These are phyloP conservation scores for Heterobasidion irregulare DNA, from an alignment of 1,284 basidiomycete species.

Conservation along the genomic window DNA sequence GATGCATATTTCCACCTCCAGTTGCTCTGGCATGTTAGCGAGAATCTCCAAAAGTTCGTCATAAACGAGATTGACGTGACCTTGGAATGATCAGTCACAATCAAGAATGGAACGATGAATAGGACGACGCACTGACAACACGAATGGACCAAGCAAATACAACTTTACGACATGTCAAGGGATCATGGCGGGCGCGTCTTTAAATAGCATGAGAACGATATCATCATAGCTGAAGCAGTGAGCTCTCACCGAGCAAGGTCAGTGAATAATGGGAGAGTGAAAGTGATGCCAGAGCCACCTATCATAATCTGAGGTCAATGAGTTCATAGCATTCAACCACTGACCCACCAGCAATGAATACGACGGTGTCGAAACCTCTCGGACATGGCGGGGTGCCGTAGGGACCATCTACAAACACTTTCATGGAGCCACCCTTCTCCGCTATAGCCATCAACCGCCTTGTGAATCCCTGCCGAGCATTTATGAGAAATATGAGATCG, in stretches of 20 bases:
- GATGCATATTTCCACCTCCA: slow-evolving; percentile 22
- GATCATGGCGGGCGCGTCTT: slow-evolving; percentile 19
- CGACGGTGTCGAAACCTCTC: slow-evolving; percentile 22
- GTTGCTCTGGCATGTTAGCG: slow-evolving; percentile 14
- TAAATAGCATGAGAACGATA: not conserved
- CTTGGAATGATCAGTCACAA: slow-evolving; percentile 7
- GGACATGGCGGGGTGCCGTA: slow-evolving; percentile 26
- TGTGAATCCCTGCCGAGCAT: slow-evolving; percentile 36
- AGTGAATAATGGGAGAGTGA: slow-evolving; percentile 28
- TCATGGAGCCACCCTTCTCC: slow-evolving; percentile 15
- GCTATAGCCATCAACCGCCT: slow-evolving; percentile 22
- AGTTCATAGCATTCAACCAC: not conserved
- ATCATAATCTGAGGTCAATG: no score
- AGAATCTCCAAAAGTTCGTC: slow-evolving; percentile 18
- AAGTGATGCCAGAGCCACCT: slow-evolving; percentile 35
- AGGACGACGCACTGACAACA: slow-evolving; percentile 20
- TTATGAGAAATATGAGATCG: slow-evolving; percentile 43
- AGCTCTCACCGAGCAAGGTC: slow-evolving; percentile 25
- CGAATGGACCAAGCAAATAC: slow-evolving; percentile 32
- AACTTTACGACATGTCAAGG: slow-evolving; percentile 17
- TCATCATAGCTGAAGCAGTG: not conserved
- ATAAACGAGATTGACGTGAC: slow-evolving; percentile 26
- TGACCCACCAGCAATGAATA: slow-evolving; percentile 28
- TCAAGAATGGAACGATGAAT: not conserved
- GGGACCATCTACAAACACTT: slow-evolving; percentile 34